Conservation (phyloP, 495 filamentous ascomycete genomes). For the Sordaria brevicollis region DNA sequence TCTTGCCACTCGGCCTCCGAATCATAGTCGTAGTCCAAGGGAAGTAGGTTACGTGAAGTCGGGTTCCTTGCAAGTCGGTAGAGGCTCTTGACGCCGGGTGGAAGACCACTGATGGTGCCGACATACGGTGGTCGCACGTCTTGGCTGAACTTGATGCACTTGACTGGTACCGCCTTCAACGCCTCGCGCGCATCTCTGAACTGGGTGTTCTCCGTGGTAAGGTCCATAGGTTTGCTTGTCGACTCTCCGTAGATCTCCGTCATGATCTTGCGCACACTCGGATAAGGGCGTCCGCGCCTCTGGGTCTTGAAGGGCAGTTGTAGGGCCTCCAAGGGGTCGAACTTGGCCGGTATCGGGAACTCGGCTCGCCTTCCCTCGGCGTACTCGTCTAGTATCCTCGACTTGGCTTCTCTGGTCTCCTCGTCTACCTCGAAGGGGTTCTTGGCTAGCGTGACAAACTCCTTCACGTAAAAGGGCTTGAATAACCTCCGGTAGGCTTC, state of each 20-base stretch:
- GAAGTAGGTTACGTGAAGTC: slow-evolving; percentile 47
- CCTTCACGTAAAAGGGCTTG: slow-evolving; percentile 65
- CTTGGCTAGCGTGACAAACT: slow-evolving; percentile 52
- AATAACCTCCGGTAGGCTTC: slow-evolving; percentile 65
- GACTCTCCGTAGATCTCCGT: slow-evolving; percentile 16
- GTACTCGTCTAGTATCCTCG: slow-evolving; percentile 37
- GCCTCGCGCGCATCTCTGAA: slow-evolving; percentile 35
- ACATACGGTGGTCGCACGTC: slow-evolving; percentile 87
- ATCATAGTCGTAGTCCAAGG: slow-evolving; percentile 88
- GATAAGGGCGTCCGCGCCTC: slow-evolving; percentile 39
- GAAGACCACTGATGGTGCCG: slow-evolving; percentile 64
- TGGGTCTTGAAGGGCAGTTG: slow-evolving; percentile 42
- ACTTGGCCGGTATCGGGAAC: slow-evolving; percentile 19
- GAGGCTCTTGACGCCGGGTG: slow-evolving; percentile 32
- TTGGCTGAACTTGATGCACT: slow-evolving; percentile 70
- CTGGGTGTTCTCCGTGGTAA: slow-evolving; percentile 32
- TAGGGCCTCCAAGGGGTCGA: slow-evolving; percentile 49
- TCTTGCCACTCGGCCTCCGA: slow-evolving; percentile 81
- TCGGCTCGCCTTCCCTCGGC: slow-evolving; percentile 24
- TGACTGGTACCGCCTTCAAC: slow-evolving; percentile 57
- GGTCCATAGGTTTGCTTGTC: slow-evolving; percentile 14
- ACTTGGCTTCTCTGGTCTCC: slow-evolving; percentile 41
- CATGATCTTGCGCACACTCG: slow-evolving; percentile 60
- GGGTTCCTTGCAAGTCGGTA: slow-evolving; percentile 61
- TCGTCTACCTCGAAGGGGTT: slow-evolving; percentile 41